Evolutionary conservation across 1,284 basidiomycete genomes (phyloP), one percentile per base, ranked within the genome.

Genomic region (Cutaneotrichosporon mucoides): DNA sequence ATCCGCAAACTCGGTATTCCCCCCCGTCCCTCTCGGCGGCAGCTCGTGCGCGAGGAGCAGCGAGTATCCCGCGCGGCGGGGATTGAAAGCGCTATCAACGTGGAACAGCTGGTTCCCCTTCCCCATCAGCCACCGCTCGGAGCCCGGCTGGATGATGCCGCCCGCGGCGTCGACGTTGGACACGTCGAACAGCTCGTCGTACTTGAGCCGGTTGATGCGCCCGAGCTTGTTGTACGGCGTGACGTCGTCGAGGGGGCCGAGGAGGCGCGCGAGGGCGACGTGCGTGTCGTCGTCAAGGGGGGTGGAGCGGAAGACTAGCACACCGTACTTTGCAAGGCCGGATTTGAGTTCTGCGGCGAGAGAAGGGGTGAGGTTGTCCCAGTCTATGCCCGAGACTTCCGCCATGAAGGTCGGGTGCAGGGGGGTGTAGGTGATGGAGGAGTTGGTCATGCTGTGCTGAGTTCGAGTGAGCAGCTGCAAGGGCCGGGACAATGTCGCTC

Each of bases 191-290:
- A 67, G 57, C 64, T 67, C 61, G 50, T 67, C 66, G 38, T 63
- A 67, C 47, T 55, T 58, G n/a, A 67, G 55, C 24, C 66, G 57
- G 55, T 67, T 65, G 46, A 64, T 55, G 15, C 64, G 57, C 16
- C 66, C 66, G 9, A 68, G 61, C 46, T 59, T 55, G 49, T 57
- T 61, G 56, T 66, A 71, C n/a, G 69, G 69, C 53, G 56, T 65
- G 12, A 71, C 64, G 55, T 71, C 69, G 61, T 71, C 69, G 24
- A 71, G 59, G 8, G 68, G 66, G 7, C 69, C 69, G 42, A 69
- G 63, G 15, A 64, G 16, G 8, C 62, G 53, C 9, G 68, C 68
- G 56, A 71, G 60, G 11, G 59, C 69, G 40, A 71, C 68, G 55
- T 71, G 69, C 24, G 49, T 42, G 50, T 64, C 62, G 50, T 71